phyloP scores from a whole-genome alignment of 2,329 filamentous ascomycete genomes.

The Thielaviopsis euricoi region DNA sequence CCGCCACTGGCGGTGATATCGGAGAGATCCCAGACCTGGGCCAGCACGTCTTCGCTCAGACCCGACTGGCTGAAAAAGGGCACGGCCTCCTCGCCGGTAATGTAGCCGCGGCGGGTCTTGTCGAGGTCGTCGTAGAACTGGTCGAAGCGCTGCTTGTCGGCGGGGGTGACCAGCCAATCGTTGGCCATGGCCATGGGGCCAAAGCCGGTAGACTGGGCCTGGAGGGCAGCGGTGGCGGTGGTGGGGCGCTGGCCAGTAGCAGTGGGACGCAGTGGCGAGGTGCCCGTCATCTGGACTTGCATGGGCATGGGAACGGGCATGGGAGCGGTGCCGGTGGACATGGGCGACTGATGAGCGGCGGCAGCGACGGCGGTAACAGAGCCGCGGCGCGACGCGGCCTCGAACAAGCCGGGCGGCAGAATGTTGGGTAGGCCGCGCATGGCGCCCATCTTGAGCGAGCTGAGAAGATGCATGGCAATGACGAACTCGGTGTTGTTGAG shows the following conservation, averaged over 20 bases:
- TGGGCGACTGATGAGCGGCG: constrained; percentile 30
- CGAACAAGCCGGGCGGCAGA: constrained; percentile 73
- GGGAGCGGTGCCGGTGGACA: constrained; percentile 23
- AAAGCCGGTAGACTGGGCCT: constrained; percentile 19
- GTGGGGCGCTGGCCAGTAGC: constrained; percentile 33
- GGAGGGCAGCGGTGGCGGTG: constrained; percentile 20
- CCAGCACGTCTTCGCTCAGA: constrained; percentile 72
- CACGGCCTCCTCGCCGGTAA: constrained; percentile 89
- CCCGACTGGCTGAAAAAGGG: constrained; percentile 86
- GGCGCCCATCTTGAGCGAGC: constrained; percentile 71
- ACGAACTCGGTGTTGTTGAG: constrained; percentile 84
- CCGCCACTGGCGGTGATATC: constrained; percentile 85
- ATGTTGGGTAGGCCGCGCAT: constrained; percentile 65
- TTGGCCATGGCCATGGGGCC: constrained; percentile 19
- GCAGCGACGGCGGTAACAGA: constrained; percentile 17
- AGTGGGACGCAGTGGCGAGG: constrained; percentile 38
- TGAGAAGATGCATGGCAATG: constrained; percentile 94
- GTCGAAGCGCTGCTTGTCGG: constrained; percentile 80
- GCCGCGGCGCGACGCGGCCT: constrained; percentile 63
- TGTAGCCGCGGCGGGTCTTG: constrained; percentile 61
- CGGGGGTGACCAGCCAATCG: constrained; percentile 70
- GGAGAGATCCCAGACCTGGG: constrained; percentile 92
- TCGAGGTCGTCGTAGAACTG: constrained; percentile 72
- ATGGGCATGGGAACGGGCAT: constrained; percentile 28
- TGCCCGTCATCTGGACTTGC: constrained; percentile 67